These are phyloP conservation scores for Diplocarpon mali DNA, from an alignment of 2,329 filamentous ascomycete genomes.

Conservation along the genomic window DNA sequence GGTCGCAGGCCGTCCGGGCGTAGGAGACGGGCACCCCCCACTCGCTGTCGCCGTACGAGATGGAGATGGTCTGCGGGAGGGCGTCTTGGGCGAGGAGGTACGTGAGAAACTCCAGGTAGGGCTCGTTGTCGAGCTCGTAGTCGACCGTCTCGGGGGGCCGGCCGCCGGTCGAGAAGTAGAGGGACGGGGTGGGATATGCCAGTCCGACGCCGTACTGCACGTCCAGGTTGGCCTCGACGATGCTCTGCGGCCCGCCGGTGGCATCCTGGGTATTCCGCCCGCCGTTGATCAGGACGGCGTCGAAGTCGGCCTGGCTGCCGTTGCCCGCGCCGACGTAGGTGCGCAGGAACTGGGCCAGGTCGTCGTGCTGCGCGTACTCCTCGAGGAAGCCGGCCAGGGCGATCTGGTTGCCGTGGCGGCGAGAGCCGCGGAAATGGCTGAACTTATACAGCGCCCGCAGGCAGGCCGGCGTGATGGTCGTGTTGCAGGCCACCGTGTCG, in stretches of 20 bases:
- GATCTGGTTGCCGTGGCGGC: conserved; percentile 15
- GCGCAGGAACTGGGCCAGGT: conserved; percentile 33
- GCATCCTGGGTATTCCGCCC: conserved; percentile 29
- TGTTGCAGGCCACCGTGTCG: conserved; percentile 23
- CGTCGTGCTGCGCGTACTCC: conserved; percentile 26
- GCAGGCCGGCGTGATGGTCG: conserved; percentile 26
- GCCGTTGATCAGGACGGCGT: conserved; percentile 26
- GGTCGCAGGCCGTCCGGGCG: conserved; percentile 46
- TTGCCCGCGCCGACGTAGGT: conserved; percentile 32
- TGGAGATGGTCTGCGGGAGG: conserved; percentile 50
- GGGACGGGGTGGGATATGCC: conserved; percentile 40
- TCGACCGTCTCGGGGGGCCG: conserved; percentile 31
- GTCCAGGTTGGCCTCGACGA: conserved; percentile 44
- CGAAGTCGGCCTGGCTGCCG: conserved; percentile 31
- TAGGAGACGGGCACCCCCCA: conserved; percentile 50
- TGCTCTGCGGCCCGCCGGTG: conserved; percentile 28
- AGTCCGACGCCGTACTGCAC: conserved; percentile 43
- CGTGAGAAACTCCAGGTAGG: conserved; percentile 49
- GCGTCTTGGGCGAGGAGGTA: conserved; percentile 34
- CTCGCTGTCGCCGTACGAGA: conserved; percentile 57
- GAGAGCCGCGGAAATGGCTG: conserved; percentile 7
- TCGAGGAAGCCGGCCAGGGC: conserved; percentile 24
- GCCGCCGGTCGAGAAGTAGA: conserved; percentile 44
- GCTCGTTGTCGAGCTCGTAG: conserved; percentile 51
- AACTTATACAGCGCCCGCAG: conserved; percentile 26